Evolutionary conservation across 345 rosid genomes (phyloP).

Genomic region (Eucalyptus urophylla): DNA sequence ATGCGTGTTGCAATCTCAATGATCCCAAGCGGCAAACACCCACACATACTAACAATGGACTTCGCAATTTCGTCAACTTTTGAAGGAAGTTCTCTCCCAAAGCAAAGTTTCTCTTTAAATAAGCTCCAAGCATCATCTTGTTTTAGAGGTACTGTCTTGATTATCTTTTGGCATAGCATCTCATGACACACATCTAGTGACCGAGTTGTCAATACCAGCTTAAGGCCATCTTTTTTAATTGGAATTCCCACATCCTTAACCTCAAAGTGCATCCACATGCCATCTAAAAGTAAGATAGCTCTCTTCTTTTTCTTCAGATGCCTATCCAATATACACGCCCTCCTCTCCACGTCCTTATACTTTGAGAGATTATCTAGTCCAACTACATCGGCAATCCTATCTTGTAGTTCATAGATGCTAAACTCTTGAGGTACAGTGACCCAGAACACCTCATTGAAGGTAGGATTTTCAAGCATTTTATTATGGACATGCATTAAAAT

Average conservation of each 20-base stretch:
- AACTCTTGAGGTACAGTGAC: neutral
- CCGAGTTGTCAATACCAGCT: neutral
- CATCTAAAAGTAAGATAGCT: neutral
- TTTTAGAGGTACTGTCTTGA: too few relatives aligned
- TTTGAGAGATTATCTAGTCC: neutral
- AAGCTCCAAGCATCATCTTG: rapidly evolving
- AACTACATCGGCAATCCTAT: neutral
- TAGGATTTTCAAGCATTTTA: neutral
- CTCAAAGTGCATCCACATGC: neutral
- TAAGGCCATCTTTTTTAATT: rapidly evolving
- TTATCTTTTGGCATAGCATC: neutral
- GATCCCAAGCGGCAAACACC: constrained; percentile 1
- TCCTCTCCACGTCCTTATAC: neutral
- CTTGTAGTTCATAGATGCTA: neutral
- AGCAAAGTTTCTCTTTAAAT: neutral
- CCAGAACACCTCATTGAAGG: neutral
- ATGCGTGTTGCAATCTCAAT: neutral
- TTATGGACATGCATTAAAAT: neutral
- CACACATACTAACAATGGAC: neutral
- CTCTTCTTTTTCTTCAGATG: neutral
- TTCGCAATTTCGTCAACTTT: neutral
- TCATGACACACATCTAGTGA: neutral
- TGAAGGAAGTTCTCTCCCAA: rapidly evolving
- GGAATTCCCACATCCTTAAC: neutral
- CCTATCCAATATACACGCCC: neutral